Evolutionary conservation across 306 rosid genomes (phyloP), one percentile per base, ranked within the genome.

Genomic region (Comarum palustre): DNA sequence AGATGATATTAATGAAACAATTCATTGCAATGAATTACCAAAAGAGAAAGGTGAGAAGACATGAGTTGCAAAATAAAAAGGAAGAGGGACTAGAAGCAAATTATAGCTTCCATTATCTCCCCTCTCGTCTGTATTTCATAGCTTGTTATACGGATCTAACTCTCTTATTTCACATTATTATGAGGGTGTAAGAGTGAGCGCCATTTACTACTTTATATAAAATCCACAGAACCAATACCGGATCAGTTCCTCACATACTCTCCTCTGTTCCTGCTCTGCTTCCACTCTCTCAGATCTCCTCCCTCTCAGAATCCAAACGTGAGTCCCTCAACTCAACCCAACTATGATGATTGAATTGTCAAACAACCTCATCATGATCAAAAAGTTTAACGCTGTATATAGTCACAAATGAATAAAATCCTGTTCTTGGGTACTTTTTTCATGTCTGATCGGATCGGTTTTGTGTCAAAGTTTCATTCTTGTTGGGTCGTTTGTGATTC

Each of bases 181-280:
- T 16, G 54, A 15, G 60, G 16, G 24, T 15, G 64, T 3, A 52
- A 13, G 22, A 20, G 48, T 7, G 52, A 43, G 72, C 65, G 57
- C 36, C 57, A 13, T 0, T 45, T 22, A 68, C 36, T 42, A 25
- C 17, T n/a, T 6, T 11, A 31, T 47, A 51, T 38, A 13, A 5
- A 22, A 14, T 34, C 3, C 39, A 12, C 60, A 14, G 16, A 36
- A 48, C 75, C 42, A 39, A 43, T 63, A 36, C 43, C n/a, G 69
- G 86, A 73, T 73, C 83, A 14, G 73, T 75, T 58, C 57, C 80
- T 61, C 8, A 20, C 50, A 54, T 71, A 34, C 54, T 60, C 54
- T 60, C 54, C 43, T 25, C 42, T 48, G 20, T 12, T 78, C 39
- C 22, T 17, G 38, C 68, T 62, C 73, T 54, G 20, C 51, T 16